Evolutionary conservation across 73 alveolate species (phyloP), one percentile per base, ranked within the genome.

Genomic region (Paramecium pentaurelia): DNA sequence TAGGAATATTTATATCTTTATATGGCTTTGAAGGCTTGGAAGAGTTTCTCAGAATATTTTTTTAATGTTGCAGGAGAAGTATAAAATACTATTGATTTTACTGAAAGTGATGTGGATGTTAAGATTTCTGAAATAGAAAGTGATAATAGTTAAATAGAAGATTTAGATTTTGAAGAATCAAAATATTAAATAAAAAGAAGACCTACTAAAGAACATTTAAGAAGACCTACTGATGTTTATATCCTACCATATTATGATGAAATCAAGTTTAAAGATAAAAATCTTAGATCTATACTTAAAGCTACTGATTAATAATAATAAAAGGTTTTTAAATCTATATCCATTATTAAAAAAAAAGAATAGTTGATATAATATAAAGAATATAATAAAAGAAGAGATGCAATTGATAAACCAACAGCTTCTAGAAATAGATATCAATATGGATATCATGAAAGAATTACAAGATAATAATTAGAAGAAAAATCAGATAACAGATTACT

Each of bases 141-240:
- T 14, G 36, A 32, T 34, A 37, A 75, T 34, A 75, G 60, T 6
- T n/a, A 37, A 75, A 75, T 14, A 9, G 84, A 34, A 8, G 8
- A 14, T 5, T 68, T 68, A 14, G 47, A 68, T 6, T 0, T 14
- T 68, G 84, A 68, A 18, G 32, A 54, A 1, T 22, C 70, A 16
- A 27, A 27, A 68, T 1, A 25, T 11, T 20, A 22, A 9, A 68
- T 68, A 11, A 68, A 34, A 68, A 34, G 47, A 68, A 11, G 51
- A 25, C 88, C 88, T 14, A 12, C 88, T 0, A 32, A 34, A 37
- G 88, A 75, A 45, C 42, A 75, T 75, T 18, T 75, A 37, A 34
- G 88, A n/a, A 75, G 88, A 75, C 60, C 58, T 14, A 75, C 88
- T 34, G 88, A 75, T 36, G 88, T 75, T 40, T 75, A 75, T 6